phyloP scores from a whole-genome alignment of 371 early-diverging fungal species.

The Nematocida sp. region DNA sequence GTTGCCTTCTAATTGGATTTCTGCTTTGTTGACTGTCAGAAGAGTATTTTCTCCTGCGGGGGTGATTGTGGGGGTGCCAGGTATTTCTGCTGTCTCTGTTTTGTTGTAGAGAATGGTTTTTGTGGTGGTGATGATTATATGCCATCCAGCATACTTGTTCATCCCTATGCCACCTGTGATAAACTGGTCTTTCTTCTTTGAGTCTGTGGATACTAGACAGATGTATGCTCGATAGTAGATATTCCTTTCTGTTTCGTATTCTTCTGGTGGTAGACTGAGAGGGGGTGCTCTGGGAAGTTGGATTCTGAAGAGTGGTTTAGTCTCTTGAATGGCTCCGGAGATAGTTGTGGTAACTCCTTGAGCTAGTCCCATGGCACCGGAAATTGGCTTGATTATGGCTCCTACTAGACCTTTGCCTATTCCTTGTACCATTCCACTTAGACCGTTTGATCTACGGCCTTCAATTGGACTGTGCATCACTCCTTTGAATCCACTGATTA shows the following conservation, averaged over 20 bases:
- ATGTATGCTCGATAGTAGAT: constrained; percentile 37
- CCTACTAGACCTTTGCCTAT: constrained; percentile 47
- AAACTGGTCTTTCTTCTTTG: constrained; percentile 12
- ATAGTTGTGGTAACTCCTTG: constrained; percentile 41
- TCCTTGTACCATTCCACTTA: constrained; percentile 49
- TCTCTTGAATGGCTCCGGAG: constrained; percentile 27
- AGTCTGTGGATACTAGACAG: background rate
- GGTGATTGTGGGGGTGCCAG: background rate
- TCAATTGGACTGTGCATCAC: constrained; percentile 46
- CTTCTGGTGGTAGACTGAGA: background rate
- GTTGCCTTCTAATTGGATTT: constrained; percentile 21
- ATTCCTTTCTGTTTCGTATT: constrained; percentile 40
- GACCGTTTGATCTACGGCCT: constrained; percentile 35
- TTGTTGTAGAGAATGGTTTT: constrained; percentile 43
- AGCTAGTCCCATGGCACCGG: constrained; percentile 36
- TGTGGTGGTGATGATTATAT: constrained; percentile 12
- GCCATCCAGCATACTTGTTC: constrained; percentile 25
- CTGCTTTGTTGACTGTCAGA: background rate
- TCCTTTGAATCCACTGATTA: constrained; percentile 45
- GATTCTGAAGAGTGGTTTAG: constrained; percentile 26
- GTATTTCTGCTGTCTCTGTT: constrained; percentile 3
- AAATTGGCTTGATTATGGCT: constrained; percentile 42
- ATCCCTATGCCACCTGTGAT: constrained; percentile 33
- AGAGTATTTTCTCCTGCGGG: background rate
- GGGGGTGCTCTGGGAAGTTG: constrained; percentile 47